Base-by-base conservation (phyloP, 1,284 basidiomycete genomes). In the Volvariella volvacea region DNA sequence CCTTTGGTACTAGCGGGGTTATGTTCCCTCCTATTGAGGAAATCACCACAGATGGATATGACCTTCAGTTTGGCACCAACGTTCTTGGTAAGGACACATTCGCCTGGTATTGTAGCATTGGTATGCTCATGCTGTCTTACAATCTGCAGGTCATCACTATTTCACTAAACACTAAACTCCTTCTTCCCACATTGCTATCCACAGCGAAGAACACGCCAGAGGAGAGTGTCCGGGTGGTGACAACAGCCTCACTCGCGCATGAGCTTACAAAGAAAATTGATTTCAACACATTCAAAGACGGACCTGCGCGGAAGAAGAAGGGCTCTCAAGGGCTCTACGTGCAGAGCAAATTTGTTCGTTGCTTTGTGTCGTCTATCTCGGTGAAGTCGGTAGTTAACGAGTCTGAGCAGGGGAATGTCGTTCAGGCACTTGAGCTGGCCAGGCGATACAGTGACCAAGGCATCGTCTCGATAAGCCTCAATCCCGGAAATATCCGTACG, bases 31-130 rank as follows among this genome's bases (percentile, higher is more conserved):
- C 76, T 0, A 37, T 63, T 0, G 65, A 71, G 3, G 51, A 61
- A 48, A 47, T 71, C 21, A 83, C 81, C 0, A 61, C 60, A 9
- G 73, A 84, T 39, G 76, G 76, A 3, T 80, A 78, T 54, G 78
- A 84, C 45, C 55, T 80, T 8, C 79, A 82, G 52, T 82, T 78
- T 43, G 81, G 78, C 3, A 79, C 76, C 2, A 83, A 83, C 48
- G 68, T 71, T n/a, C 19, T 55, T 15, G 56, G 56, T 52, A 31
- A 39, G 48, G 6, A 28, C 6, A 6, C 25, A 6, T 12, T 28
- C 25, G 25, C 12, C 25, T 6, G 30, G 22, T 32, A 33, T 22
- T 52, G 25, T 53, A 41, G 44, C 53, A 20, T 36, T 55, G 3
- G 45, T 59, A 40, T 51, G 45, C 33, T 51, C n/a, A 58, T 1